Evolutionary conservation across 176 grass and related monocot genomes (phyloP).

Genomic region (Oryza coarctata): DNA sequence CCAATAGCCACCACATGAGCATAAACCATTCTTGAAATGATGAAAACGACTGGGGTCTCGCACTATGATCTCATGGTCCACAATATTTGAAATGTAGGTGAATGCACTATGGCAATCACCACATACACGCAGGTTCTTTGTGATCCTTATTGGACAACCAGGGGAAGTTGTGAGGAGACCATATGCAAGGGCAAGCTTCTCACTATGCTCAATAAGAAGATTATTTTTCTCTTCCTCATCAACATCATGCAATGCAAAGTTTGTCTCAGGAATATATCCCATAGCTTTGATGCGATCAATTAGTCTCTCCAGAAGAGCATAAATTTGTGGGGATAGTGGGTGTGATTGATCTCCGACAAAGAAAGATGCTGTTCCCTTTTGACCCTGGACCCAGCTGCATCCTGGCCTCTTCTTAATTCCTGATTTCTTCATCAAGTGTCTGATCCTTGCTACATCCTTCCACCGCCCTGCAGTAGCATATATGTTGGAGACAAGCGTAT

Average conservation of each 20-base stretch:
- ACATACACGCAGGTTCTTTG: conserved; percentile 80
- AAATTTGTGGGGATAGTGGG: conserved; percentile 66
- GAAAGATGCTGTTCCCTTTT: conserved; percentile 73
- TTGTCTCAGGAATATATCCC: conserved; percentile 75
- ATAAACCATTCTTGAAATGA: conserved; percentile 76
- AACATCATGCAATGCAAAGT: conserved; percentile 83
- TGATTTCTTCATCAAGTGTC: conserved; percentile 59
- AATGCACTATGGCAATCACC: conserved; percentile 87
- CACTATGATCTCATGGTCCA: conserved; percentile 86
- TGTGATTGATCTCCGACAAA: conserved; percentile 83
- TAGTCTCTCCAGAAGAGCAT: conserved; percentile 58
- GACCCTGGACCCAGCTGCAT: conserved; percentile 84
- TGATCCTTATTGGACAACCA: conserved; percentile 75
- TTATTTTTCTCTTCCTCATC: conserved; percentile 84
- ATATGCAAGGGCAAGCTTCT: conserved; percentile 87
- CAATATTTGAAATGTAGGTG: conserved; percentile 69
- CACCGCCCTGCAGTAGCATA: conserved; percentile 77
- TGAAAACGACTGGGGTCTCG: conserved; percentile 86
- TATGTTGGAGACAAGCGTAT: conserved; percentile 85
- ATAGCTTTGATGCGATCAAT: conserved; percentile 73
- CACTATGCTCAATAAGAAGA: conserved; percentile 74
- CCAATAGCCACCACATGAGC: conserved; percentile 80
- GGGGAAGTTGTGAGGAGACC: conserved; percentile 64
- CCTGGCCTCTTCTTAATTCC: conserved; percentile 88
- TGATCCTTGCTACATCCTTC: conserved; percentile 79